These are phyloP conservation scores for Astraeus odoratus DNA, from an alignment of 768 basidiomycete species.

Conservation along the genomic window DNA sequence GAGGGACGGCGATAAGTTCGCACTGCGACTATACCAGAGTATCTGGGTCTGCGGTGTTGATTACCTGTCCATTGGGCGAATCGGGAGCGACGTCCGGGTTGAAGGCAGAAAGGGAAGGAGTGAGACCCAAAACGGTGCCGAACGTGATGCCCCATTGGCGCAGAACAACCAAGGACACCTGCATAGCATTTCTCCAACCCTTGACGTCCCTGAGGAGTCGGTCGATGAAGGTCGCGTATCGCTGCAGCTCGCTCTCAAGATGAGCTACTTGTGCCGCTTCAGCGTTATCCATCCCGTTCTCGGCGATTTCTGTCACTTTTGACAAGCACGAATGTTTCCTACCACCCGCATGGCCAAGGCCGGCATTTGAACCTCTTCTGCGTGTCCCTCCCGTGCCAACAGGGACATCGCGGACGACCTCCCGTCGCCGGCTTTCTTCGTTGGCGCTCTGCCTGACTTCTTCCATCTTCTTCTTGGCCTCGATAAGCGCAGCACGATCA, in stretches of 20 bases:
- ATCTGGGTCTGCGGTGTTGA: slow-evolving; percentile 13
- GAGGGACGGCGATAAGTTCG: too few species aligned
- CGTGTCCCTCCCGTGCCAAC: slow-evolving; percentile 33
- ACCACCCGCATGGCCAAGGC: too few species aligned
- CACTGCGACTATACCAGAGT: too few species aligned
- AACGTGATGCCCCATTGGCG: slow-evolving; percentile 60
- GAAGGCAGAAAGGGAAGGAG: slow-evolving; percentile 27
- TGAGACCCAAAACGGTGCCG: slow-evolving; percentile 59
- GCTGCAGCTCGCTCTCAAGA: slow-evolving; percentile 51
- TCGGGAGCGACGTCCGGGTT: slow-evolving; percentile 6
- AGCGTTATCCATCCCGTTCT: slow-evolving; percentile 28
- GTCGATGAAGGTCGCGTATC: slow-evolving; percentile 51
- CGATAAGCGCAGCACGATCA: slow-evolving; percentile 41
- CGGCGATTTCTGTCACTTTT: slow-evolving; percentile 25
- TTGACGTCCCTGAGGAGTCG: slow-evolving; percentile 55
- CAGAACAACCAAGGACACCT: slow-evolving; percentile 42
- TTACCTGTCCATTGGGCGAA: not conserved
- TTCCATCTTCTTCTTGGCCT: slow-evolving; percentile 45
- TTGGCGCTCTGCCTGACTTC: slow-evolving; percentile 72
- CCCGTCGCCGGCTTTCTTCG: slow-evolving; percentile 69
- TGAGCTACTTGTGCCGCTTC: slow-evolving; percentile 47
- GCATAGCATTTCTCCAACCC: slow-evolving; percentile 54
- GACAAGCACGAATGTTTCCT: slow-evolving; percentile 46
- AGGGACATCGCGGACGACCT: slow-evolving; percentile 74
- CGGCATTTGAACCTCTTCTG: too few species aligned